Evolutionary conservation across 805 yeast species (phyloP), one percentile per base, ranked within the genome.

Genomic region (Dipodascus geniculatus): DNA sequence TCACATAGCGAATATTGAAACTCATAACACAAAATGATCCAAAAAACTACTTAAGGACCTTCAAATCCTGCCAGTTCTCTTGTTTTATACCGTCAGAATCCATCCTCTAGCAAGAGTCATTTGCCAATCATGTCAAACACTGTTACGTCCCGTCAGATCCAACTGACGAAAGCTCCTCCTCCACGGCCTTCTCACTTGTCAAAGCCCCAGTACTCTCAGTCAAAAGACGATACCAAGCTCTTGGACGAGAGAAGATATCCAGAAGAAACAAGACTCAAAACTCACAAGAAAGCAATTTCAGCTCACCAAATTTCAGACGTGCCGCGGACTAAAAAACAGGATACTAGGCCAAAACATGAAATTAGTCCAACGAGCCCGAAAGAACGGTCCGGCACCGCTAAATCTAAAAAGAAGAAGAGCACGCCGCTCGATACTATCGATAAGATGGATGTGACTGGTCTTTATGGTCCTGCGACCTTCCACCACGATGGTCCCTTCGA

Each of bases 401-500:
- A 28, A 28, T n/a, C n/a, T n/a, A 28, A 28, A 28, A 28, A 28
- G 35, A 63, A 74, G 67, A 79, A 60, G 77, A 89, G 57, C 53
- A 64, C 53, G 52, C 86, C 89, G 60, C 82, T 90, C 54, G 99
- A 91, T 64, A 87, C 95, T 2, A 93, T 93, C 61, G 99, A 93
- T 71, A 87, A 87, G 69, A 75, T 93, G 63, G 99, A 93, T 68
- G 99, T 91, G 49, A 90, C 97, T 11, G 97, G 96, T 0, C 77
- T 90, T 57, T 90, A 87, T 66, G 97, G 96, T 23, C 83, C 87
- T 50, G 87, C 88, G 17, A 87, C 91, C 1, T 93, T 93, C 76
- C 99, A 93, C 69, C 98, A 93, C 68, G 99, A 93, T 71, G 99
- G 99, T 11, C 99, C 99, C 16, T 93, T 93, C 67, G 99, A 93